A percentile compares a stretch with the other conserved stretches of the same genome.
These are phyloP conservation scores for Kernera saxatilis DNA, from an alignment of 345 rosid genomes.

Conservation along the genomic window DNA sequence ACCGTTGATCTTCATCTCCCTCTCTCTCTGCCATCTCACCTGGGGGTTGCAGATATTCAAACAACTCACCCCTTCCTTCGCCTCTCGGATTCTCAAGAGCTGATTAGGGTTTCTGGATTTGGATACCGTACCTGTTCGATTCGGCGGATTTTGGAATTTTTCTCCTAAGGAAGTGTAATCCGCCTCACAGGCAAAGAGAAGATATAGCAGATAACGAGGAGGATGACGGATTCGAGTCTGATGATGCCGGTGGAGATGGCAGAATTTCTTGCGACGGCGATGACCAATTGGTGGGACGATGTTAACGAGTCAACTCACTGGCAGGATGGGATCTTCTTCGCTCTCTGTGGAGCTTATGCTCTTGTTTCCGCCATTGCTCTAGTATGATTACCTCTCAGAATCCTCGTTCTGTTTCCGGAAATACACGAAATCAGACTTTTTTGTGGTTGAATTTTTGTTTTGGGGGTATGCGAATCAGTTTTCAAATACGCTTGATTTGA, in stretches of 20 bases:
- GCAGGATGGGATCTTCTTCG: constrained; percentile 91
- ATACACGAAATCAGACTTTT: background rate
- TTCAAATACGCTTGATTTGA: background rate
- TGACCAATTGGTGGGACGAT: constrained; percentile 74
- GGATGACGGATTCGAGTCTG: background rate
- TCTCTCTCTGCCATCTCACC: constrained; percentile 14
- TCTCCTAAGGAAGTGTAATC: background rate
- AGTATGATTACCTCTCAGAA: constrained; percentile 29
- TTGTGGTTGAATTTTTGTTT: background rate
- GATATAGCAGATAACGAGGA: background rate
- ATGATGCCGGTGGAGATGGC: constrained; percentile 27
- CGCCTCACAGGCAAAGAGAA: background rate
- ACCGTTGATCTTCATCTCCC: constrained; percentile 23
- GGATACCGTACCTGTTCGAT: background rate
- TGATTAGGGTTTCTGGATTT: constrained; percentile 6
- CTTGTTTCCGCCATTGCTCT: constrained; percentile 84
- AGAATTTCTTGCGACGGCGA: background rate
- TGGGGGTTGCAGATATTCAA: constrained; percentile 24
- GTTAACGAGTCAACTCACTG: constrained; percentile 77
- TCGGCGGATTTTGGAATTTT: constrained; percentile 8
- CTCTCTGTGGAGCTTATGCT: constrained; percentile 89
- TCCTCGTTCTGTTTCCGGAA: background rate
- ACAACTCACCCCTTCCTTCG: background rate
- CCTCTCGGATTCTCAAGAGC: constrained; percentile 2
- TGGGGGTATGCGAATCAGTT: background rate